Evolutionary conservation across 1,139 yeast genomes (phyloP), one percentile per base, ranked within the genome.

Genomic region (Geotrichum cucujoidarum): DNA sequence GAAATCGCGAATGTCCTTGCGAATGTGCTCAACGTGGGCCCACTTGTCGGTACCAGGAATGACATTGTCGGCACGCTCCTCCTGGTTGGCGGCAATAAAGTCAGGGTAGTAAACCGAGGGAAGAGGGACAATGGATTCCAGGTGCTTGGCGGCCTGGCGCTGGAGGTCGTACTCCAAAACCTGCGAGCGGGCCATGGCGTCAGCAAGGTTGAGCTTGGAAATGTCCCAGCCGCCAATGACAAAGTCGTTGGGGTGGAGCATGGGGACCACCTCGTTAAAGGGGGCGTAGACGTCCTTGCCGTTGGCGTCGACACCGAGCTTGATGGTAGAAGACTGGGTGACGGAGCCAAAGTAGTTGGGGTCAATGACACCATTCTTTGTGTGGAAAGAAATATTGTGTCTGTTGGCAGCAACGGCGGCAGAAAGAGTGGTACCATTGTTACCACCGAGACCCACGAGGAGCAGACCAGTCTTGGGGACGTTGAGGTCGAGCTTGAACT

Each of bases 211-310:
- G 56, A 77, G 72, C 55, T 78, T 76, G 63, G 79, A 81, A 70
- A 90, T 90, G 70, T 90, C 97, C 97, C 97, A 90, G 54, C 97
- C 97, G 50, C 92, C 81, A 58, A 90, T 81, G 55, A 88, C 83
- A 62, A 90, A 79, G 68, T 90, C 96, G 64, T 87, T 88, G 56
- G 97, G 97, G 66, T 78, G 78, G 50, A 85, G 85, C 76, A 90
- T 77, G 57, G 97, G 97, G 49, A 90, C 79, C 54, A 90, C 70
- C 44, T 90, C 82, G 65, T 85, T 87, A 77, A 90, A 90, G 36
- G 97, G 97, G 46, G 92, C 95, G 64, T 85, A 89, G 35, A 87
- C 86, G 64, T 90, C 97, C 60, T 83, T 81, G 50, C 96, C 96
- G 22, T 71, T 62, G 55, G 76, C 75, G 64, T 89, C 95, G 54